Evolutionary conservation across 192 early-diverging fungal species (phyloP).

Genomic region (Entomortierella beljakovae): DNA sequence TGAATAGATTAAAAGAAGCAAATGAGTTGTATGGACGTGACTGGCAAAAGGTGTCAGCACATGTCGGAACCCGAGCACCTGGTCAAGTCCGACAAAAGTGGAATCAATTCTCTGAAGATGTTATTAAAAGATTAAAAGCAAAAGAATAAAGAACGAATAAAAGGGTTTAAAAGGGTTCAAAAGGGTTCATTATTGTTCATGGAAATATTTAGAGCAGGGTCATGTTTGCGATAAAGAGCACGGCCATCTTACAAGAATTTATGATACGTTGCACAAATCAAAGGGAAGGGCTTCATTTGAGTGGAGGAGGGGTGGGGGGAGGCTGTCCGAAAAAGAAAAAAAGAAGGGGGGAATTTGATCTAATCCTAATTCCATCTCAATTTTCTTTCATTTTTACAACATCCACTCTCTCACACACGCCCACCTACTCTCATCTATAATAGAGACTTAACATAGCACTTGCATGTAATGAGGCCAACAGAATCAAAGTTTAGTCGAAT

Average conservation of each 20-base stretch:
- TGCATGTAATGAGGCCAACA: constrained; percentile 40
- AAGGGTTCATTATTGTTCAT: too few relatives aligned
- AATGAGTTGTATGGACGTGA: constrained; percentile 16
- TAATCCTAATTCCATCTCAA: too few relatives aligned
- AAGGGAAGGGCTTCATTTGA: too few relatives aligned
- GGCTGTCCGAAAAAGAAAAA: too few relatives aligned
- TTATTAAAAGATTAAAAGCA: constrained; percentile 11
- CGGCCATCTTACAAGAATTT: too few relatives aligned
- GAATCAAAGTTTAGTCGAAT: constrained; percentile 65
- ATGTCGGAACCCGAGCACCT: constrained; percentile 26
- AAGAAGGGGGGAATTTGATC: too few relatives aligned
- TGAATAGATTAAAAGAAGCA: constrained; percentile 23
- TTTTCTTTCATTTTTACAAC: too few relatives aligned
- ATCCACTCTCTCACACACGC: not conserved
- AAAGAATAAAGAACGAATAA: not conserved
- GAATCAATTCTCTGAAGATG: constrained; percentile 32
- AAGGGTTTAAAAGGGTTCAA: not conserved
- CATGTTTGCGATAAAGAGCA: too few relatives aligned
- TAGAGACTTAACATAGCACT: not conserved
- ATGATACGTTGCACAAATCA: too few relatives aligned
- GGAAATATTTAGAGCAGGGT: too few relatives aligned
- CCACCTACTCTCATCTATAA: not conserved
- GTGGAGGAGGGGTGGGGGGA: too few relatives aligned
- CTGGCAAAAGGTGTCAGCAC: constrained; percentile 28
- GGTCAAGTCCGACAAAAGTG: constrained; percentile 37